Percentiles rank a stretch among this genome's conserved stretches.
phyloP scores from a whole-genome alignment of 805 yeast species.

The Barnettozyma siamensis region DNA sequence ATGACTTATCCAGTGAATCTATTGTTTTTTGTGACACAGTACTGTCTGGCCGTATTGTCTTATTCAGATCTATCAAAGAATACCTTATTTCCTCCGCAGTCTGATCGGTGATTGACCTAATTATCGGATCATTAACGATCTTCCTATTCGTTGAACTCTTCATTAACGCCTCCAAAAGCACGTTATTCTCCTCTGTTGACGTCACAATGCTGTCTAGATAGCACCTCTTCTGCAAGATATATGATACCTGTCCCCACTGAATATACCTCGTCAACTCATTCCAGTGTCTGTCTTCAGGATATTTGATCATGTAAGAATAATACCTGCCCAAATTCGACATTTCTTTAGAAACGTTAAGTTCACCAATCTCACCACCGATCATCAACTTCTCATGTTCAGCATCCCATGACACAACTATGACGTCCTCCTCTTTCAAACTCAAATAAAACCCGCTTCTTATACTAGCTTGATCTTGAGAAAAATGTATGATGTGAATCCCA shows the following conservation, averaged over 20 bases:
- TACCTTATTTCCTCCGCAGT: conserved; percentile 33
- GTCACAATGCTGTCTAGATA: conserved; percentile 40
- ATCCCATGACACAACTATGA: conserved; percentile 35
- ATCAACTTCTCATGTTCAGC: conserved; percentile 27
- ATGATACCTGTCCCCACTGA: conserved; percentile 25
- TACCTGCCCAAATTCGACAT: conserved; percentile 26
- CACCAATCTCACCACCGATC: conserved; percentile 27
- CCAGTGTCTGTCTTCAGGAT: conserved; percentile 33
- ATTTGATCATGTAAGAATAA: conserved; percentile 36
- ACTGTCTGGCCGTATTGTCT: conserved; percentile 32
- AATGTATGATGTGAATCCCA: conserved; percentile 54
- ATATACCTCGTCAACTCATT: conserved; percentile 16
- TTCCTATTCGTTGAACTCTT: conserved; percentile 25
- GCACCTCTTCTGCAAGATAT: conserved; percentile 22
- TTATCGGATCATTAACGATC: conserved; percentile 26
- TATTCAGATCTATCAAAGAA: conserved; percentile 37
- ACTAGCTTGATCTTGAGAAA: conserved; percentile 34
- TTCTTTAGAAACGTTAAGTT: conserved; percentile 26
- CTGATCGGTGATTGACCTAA: conserved; percentile 29
- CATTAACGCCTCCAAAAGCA: conserved; percentile 33
- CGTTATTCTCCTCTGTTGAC: conserved; percentile 43
- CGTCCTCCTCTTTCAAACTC: conserved; percentile 29
- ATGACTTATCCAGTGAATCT: conserved; percentile 54
- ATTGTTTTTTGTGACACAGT: conserved; percentile 38
- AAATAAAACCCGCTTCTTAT: conserved; percentile 36